phyloP scores from a whole-genome alignment of 768 basidiomycete species.

The Lactarius akahatsu region DNA sequence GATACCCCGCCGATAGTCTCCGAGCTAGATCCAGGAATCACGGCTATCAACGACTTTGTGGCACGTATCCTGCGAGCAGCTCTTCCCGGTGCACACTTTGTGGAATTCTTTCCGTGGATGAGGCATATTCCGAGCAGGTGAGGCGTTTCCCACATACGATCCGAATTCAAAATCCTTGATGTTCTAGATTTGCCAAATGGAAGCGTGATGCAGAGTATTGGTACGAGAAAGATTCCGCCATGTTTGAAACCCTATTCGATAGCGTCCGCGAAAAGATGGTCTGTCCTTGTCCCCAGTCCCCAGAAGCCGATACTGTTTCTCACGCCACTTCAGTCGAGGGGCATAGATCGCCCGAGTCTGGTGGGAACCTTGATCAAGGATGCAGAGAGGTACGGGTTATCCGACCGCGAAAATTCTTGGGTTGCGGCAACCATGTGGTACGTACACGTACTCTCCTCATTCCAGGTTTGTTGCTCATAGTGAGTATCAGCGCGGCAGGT shows the following conservation, averaged over 20 bases:
- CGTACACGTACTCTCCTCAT: not conserved
- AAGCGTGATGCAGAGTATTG: conserved; percentile 13
- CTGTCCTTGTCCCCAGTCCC: not conserved
- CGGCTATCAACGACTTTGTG: not conserved
- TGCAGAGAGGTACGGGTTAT: not conserved
- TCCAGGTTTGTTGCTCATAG: not conserved
- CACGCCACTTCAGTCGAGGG: not conserved
- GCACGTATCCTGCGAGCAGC: not conserved
- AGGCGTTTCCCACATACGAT: too few species aligned
- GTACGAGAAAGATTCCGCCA: conserved; percentile 1
- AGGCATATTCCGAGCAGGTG: conserved; percentile 8
- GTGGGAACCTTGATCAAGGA: not conserved
- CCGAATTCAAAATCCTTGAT: too few species aligned
- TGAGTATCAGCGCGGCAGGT: conserved; percentile 3
- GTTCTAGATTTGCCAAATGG: too few species aligned
- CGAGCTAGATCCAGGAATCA: not conserved
- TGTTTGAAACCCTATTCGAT: conserved; percentile 12
- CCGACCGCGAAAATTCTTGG: conserved; percentile 2
- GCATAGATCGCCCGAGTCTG: not conserved
- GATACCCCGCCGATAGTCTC: not conserved
- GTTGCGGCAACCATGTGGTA: conserved; percentile 1
- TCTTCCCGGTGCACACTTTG: conserved; percentile 10
- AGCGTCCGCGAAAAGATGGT: conserved; percentile 1
- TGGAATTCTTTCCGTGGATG: conserved; percentile 27
- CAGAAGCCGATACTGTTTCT: too few species aligned